Conservation (phyloP, 371 early-diverging fungal species). For the Smittium mucronatum region DNA sequence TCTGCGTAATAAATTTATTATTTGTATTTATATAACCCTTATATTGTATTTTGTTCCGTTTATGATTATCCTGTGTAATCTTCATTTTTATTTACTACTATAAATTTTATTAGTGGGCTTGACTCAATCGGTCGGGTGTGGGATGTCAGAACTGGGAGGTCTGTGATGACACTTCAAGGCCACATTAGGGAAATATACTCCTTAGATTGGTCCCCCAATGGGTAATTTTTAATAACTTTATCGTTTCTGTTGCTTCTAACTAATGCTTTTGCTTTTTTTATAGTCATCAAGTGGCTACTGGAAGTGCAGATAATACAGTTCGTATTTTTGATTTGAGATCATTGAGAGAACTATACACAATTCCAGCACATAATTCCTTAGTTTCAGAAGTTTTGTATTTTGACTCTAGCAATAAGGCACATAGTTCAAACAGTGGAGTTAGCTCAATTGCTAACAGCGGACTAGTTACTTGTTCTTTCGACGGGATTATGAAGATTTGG, state of each 20-base stretch:
- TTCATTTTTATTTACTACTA: background rate
- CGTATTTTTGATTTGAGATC: conserved; percentile 84
- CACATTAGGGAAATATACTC: conserved; percentile 80
- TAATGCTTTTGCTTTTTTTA: conserved; percentile 16
- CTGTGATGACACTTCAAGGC: conserved; percentile 75
- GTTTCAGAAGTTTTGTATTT: conserved; percentile 75
- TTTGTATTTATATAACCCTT: background rate
- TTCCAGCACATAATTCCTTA: conserved; percentile 84
- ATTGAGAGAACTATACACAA: conserved; percentile 56
- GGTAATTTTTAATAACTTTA: conserved; percentile 20
- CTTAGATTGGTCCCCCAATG: conserved; percentile 86
- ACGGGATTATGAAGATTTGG: conserved; percentile 87
- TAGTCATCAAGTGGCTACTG: conserved; percentile 57
- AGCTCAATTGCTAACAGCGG: conserved; percentile 39
- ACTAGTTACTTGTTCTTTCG: conserved; percentile 56
- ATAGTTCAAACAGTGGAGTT: conserved; percentile 17
- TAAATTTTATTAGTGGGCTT: conserved; percentile 38
- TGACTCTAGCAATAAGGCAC: conserved; percentile 17
- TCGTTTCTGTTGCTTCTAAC: conserved; percentile 29
- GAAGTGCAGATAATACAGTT: conserved; percentile 70
- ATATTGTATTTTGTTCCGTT: background rate
- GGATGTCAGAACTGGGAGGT: conserved; percentile 87
- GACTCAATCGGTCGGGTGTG: conserved; percentile 87
- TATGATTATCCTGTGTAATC: background rate
- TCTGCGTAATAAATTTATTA: conserved; percentile 46